phyloP scores from a whole-genome alignment of 2,329 filamentous ascomycete genomes.

The Phyllosticta citriasiana region DNA sequence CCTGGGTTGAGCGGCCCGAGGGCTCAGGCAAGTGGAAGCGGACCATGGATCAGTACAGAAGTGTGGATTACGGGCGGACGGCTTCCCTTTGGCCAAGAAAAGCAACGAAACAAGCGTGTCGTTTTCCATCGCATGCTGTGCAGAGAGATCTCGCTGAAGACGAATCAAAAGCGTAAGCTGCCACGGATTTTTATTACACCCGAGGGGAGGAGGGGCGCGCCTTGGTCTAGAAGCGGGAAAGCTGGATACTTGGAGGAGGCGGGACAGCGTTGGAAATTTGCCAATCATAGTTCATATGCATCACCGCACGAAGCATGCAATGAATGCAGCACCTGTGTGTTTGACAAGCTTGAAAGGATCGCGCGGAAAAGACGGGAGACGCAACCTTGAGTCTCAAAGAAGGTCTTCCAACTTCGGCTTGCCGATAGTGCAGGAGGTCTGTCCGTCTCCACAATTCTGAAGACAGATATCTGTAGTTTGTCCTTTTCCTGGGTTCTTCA shows the following conservation, averaged over 20 bases:
- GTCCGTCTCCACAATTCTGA: no score
- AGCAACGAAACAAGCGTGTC: background rate
- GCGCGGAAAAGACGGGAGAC: no score
- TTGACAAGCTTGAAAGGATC: no score
- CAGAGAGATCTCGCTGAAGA: background rate
- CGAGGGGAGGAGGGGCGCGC: no score
- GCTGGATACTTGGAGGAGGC: background rate
- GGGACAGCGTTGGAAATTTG: background rate
- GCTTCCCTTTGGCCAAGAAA: background rate
- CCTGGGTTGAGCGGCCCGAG: background rate
- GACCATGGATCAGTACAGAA: background rate
- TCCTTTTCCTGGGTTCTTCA: no score
- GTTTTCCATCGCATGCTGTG: background rate
- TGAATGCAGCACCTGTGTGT: background rate
- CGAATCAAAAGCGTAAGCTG: background rate
- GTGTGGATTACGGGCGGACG: background rate
- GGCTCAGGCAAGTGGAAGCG: background rate
- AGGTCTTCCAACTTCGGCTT: no score
- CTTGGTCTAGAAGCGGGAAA: background rate
- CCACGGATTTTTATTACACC: background rate
- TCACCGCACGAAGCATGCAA: background rate
- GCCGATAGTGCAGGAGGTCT: no score
- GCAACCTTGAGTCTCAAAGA: no score
- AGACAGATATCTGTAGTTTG: no score
- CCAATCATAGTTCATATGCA: background rate